Percentiles rank a stretch among this genome's conserved stretches.
Conservation (phyloP, 2,329 filamentous ascomycete genomes). For the Fusarium mexicanum region DNA sequence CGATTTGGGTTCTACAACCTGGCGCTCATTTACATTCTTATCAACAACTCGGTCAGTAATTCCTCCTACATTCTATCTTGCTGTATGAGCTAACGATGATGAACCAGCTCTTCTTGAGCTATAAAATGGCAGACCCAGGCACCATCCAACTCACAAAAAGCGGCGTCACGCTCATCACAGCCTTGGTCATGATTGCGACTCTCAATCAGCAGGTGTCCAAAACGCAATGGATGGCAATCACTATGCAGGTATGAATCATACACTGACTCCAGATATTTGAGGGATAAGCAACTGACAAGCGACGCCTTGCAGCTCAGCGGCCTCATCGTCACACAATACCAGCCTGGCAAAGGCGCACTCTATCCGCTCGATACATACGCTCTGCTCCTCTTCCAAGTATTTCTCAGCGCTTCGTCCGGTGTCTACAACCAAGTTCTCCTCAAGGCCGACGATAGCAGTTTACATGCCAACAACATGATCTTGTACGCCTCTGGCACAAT, state of each 20-base stretch:
- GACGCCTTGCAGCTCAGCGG: not conserved
- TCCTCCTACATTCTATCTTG: accelerated
- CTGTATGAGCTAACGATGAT: accelerated
- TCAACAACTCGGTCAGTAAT: not conserved
- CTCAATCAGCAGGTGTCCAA: not conserved
- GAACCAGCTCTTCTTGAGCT: not conserved
- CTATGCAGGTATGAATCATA: not conserved
- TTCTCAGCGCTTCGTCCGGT: not conserved
- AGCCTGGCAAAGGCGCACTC: not conserved
- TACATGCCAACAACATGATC: not conserved
- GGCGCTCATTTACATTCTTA: not conserved
- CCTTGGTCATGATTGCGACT: not conserved
- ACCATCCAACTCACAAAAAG: not conserved
- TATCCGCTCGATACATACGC: not conserved
- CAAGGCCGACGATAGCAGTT: not conserved
- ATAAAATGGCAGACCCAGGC: not conserved
- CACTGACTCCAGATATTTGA: accelerated
- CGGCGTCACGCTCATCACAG: not conserved
- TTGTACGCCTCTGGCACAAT: not conserved
- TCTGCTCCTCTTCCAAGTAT: not conserved
- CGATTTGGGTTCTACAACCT: not conserved
- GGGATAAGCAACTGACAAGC: accelerated
- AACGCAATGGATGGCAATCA: not conserved
- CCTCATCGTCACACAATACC: not conserved
- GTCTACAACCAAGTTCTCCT: not conserved